Evolutionary conservation across 106 monocot species (phyloP).

Genomic region (Apostasia shenzhenica): DNA sequence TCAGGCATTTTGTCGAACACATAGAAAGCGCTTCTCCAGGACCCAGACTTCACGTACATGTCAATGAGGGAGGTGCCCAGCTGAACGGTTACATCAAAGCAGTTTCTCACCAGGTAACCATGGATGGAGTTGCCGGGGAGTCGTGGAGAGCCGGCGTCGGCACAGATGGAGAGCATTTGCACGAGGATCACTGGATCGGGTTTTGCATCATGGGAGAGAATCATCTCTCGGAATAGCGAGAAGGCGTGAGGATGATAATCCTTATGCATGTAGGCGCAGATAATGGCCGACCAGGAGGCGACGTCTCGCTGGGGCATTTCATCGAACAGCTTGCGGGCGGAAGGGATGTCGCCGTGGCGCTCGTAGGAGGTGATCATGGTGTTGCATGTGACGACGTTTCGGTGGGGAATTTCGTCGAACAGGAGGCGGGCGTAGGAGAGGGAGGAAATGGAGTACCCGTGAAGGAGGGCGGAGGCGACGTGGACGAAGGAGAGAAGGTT

Average conservation of each 20-base stretch:
- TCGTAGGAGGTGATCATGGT: slow-evolving; percentile 40
- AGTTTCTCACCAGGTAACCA: slow-evolving; percentile 31
- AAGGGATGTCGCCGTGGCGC: slow-evolving; percentile 4
- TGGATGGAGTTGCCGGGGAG: slow-evolving; percentile 53
- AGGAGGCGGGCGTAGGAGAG: slow-evolving; percentile 25
- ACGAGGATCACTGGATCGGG: slow-evolving; percentile 40
- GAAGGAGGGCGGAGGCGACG: slow-evolving; percentile 54
- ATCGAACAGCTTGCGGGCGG: slow-evolving; percentile 39
- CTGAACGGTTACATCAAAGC: slow-evolving; percentile 12
- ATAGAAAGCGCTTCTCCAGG: slow-evolving; percentile 30
- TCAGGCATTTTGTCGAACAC: slow-evolving; percentile 41
- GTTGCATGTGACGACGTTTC: slow-evolving; percentile 40
- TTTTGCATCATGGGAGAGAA: slow-evolving; percentile 2
- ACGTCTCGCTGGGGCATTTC: slow-evolving; percentile 43
- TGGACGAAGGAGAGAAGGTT: slow-evolving; percentile 25
- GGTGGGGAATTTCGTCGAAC: slow-evolving; percentile 51
- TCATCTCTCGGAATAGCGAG: slow-evolving; percentile 49
- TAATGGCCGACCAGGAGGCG: slow-evolving; percentile 50
- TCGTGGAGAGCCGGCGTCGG: slow-evolving; percentile 15
- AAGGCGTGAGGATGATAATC: slow-evolving; percentile 17
- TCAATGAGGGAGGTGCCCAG: slow-evolving; percentile 52
- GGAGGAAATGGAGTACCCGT: slow-evolving; percentile 26
- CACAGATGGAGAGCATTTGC: slow-evolving; percentile 31
- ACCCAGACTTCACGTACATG: slow-evolving; percentile 53
- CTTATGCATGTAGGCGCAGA: slow-evolving; percentile 30